These are phyloP conservation scores for Reutealis trisperma DNA, from an alignment of 345 rosid species.

Conservation along the genomic window DNA sequence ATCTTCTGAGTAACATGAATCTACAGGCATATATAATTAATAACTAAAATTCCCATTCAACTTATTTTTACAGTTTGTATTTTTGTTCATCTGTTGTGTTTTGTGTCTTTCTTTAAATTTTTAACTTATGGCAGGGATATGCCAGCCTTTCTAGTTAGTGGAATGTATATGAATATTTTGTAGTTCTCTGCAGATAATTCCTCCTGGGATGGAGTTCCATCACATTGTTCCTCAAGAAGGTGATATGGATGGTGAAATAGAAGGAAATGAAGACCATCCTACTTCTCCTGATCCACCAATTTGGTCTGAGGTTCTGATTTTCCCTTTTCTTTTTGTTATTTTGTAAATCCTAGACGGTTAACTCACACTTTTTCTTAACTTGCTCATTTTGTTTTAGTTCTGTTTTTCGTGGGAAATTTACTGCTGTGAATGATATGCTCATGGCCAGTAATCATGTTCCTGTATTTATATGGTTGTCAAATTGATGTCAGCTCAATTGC, in stretches of 20 bases:
- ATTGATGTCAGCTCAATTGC: slow-evolving; percentile 18
- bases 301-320: slow-evolving; percentile 79
- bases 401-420: background rate
- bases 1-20: background rate
- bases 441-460: slow-evolving; percentile 1
- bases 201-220: slow-evolving; percentile 99
- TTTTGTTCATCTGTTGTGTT: background rate
- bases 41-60: background rate
- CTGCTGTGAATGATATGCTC: slow-evolving; percentile 8
- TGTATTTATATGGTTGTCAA: background rate
- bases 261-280: slow-evolving; percentile 87
- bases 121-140: background rate
- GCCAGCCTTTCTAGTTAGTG: slow-evolving; percentile 6
- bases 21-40: background rate
- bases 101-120: background rate
- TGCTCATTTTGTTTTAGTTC: background rate
- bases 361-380: background rate
- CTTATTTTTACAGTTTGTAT: background rate
- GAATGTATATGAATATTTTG: slow-evolving; percentile 2
- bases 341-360: slow-evolving; percentile 5
- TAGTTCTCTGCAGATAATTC: slow-evolving; percentile 64
- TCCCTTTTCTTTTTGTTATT: slow-evolving; percentile 1
- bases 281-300: slow-evolving; percentile 84
- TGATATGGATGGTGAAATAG: slow-evolving; percentile 84
- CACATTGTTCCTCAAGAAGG: slow-evolving; percentile 92